These are phyloP conservation scores for Colletotrichum kahawae DNA, from an alignment of 2,329 filamentous ascomycete species.

Conservation along the genomic window DNA sequence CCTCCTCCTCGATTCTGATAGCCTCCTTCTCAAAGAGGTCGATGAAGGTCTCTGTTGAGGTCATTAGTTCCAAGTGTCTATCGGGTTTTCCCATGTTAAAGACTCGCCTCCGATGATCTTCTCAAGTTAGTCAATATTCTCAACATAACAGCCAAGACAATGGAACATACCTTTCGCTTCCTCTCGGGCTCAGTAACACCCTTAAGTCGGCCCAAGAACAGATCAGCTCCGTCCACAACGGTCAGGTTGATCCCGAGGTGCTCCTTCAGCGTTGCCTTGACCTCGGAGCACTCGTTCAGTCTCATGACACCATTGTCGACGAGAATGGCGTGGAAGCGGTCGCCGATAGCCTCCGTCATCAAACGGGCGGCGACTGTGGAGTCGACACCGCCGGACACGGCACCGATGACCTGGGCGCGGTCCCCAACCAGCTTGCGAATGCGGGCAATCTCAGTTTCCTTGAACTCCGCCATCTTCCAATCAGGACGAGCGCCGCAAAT, in stretches of 20 bases:
- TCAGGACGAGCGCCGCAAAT: conserved; percentile 80
- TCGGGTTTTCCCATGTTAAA: background rate
- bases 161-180: conserved; percentile 91
- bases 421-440: conserved; percentile 84
- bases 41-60: conserved; percentile 29
- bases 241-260: conserved; percentile 91
- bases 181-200: conserved; percentile 82
- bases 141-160: conserved; percentile 46
- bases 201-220: conserved; percentile 77
- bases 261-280: conserved; percentile 78
- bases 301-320: conserved; percentile 63
- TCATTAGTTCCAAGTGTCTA: background rate
- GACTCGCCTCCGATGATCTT: background rate
- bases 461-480: conserved; percentile 88
- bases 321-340: conserved; percentile 78
- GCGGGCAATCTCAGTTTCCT: conserved; percentile 78
- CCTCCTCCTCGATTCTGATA: conserved; percentile 69
- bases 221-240: conserved; percentile 78
- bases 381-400: conserved; percentile 76
- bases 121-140: background rate
- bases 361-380: conserved; percentile 86
- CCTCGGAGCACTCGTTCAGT: conserved; percentile 81
- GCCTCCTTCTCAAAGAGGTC: conserved; percentile 61
- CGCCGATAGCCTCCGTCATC: conserved; percentile 83
- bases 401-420: conserved; percentile 76